Base-by-base conservation (phyloP, 1,139 yeast genomes). In the Magnusiomyces ingens region DNA sequence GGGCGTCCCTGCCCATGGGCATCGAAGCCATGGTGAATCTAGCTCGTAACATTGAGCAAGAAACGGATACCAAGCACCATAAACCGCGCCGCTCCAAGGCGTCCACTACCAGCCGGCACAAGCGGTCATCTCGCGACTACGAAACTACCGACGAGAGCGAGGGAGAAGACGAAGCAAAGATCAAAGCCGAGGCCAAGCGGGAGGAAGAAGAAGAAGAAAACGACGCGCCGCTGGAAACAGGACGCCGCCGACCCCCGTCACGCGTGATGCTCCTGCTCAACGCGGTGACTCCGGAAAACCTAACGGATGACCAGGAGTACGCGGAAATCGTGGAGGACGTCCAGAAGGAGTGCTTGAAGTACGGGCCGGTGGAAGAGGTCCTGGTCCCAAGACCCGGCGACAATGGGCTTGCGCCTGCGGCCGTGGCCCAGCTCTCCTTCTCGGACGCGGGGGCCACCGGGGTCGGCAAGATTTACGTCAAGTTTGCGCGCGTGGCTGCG, bases 391-490 rank as follows among this genome's bases (percentile, higher is more conserved):
- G 79, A 59, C 93, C 93, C 0, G 75, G 76, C 1, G 81, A 78
- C 44, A 40, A n/a, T n/a, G n/a, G n/a, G n/a, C n/a, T n/a, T n/a
- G n/a, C n/a, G n/a, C n/a, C n/a, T n/a, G n/a, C n/a, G n/a, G n/a
- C n/a, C n/a, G n/a, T n/a, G n/a, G n/a, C n/a, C n/a, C n/a, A n/a
- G n/a, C n/a, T n/a, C n/a, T n/a, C n/a, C n/a, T 26, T 26, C 32
- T 26, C 32, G 32, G 32, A 26, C 4, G 8, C 49, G 29, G 53
- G 71, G 18, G 73, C 74, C 42, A 78, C 82, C 1, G 89, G 88
- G 2, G 77, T 84, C 43, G 96, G 96, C 0, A 84, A 80, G 60
- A 75, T 87, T 0, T 89, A 75, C 65, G 79, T 87, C 42, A 82
- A 84, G 66, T 89, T 84, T 67, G 76, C 73, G 1, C 72, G 74